A percentile compares a stretch with the other conserved stretches of the same genome.
Evolutionary conservation across 225 moss, liverwort and hornwort genomes (phyloP).

Genomic region (Physcomitrium patens): DNA sequence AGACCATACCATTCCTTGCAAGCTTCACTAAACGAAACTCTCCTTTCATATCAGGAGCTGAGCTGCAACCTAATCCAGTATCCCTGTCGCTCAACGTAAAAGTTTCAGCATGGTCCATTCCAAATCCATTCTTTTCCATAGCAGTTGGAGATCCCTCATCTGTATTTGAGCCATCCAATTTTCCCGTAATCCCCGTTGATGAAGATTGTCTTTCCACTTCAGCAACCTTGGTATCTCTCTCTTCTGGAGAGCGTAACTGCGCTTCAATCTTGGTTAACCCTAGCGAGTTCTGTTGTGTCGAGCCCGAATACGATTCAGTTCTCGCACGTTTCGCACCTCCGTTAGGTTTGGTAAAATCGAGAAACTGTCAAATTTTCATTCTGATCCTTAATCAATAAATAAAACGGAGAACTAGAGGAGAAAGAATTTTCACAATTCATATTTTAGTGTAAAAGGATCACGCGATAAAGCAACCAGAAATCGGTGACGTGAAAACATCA

Average conservation of each 20-base stretch:
- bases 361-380: conserved; percentile 32
- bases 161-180: neutral
- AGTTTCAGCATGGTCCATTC: neutral
- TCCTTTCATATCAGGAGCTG: conserved; percentile 19
- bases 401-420: neutral
- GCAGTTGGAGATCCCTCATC: neutral
- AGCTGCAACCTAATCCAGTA: conserved; percentile 6
- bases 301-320: conserved; percentile 30
- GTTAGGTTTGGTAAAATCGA: conserved; percentile 14
- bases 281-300: neutral
- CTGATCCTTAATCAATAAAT: neutral
- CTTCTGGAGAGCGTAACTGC: conserved; percentile 11
- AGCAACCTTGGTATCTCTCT: neutral
- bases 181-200: neutral
- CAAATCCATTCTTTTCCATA: conserved; percentile 19
- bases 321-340: conserved; percentile 47
- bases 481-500: neutral
- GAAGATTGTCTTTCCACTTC: conserved; percentile 12
- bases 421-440: neutral
- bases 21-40: conserved; percentile 78
- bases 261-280: neutral
- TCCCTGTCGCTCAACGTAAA: neutral
- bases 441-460: conserved; percentile 8
- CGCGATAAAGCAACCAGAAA: neutral
- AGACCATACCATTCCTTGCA: conserved; percentile 83